Evolutionary conservation across 495 filamentous ascomycete species (phyloP).

Genomic region (Lasiosphaeris hirsuta): DNA sequence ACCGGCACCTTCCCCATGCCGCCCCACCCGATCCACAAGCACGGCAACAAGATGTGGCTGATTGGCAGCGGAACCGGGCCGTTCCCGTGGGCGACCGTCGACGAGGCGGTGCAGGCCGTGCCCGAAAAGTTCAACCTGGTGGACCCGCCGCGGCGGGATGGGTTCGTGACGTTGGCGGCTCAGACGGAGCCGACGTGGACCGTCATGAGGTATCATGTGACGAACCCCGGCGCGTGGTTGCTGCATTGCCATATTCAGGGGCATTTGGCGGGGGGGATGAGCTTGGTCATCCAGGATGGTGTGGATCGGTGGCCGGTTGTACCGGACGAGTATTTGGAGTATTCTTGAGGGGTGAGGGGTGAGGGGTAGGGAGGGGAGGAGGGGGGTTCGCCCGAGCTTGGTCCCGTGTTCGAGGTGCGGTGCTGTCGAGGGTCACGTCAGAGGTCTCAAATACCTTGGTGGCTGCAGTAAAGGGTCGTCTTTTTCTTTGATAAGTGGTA

Average conservation of each 20-base stretch:
- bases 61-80: constrained; percentile 49
- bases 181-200: constrained; percentile 43
- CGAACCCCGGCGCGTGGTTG: constrained; percentile 56
- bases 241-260: constrained; percentile 60
- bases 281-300: constrained; percentile 52
- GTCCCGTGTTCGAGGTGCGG: no score
- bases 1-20: constrained; percentile 35
- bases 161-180: constrained; percentile 37
- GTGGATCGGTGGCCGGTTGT: constrained; percentile 52
- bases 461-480: no score
- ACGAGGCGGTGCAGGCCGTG: constrained; percentile 45
- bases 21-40: constrained; percentile 59
- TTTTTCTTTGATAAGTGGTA: no score
- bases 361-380: no score
- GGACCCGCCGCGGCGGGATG: constrained; percentile 51
- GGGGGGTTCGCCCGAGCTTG: no score
- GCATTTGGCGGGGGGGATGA: constrained; percentile 58
- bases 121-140: constrained; percentile 54
- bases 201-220: constrained; percentile 54
- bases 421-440: no score
- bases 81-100: constrained; percentile 50
- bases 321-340: constrained; percentile 28
- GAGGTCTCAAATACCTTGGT: no score
- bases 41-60: constrained; percentile 56
- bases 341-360: not conserved